Evolutionary conservation across 164 flowering plant species (phyloP), one percentile per base, ranked within the genome.

Genomic region (Nymphaea thermarum): DNA sequence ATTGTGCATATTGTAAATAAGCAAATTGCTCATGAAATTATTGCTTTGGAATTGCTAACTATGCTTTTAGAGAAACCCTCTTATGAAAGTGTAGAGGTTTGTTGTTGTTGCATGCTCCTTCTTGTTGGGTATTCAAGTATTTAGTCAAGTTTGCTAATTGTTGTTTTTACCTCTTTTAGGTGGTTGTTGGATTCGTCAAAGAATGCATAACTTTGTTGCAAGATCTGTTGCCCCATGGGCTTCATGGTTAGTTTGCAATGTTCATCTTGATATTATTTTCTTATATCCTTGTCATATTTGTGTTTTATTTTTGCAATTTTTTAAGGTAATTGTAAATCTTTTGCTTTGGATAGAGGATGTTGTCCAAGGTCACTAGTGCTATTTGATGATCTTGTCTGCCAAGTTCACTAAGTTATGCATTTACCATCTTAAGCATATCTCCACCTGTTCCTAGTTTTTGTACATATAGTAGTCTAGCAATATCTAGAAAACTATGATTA

Each of bases 1-100:
- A 78, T 95, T 3, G 99, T 96, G 3, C 99, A 91, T 82, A 82
- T 95, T 15, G 99, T 92, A 18, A 95, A 91, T 75, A 96, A 95
- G 77, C 93, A 90, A 80, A 89, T 95, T 60, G 97, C 91, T 69
- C 89, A 91, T 71, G 99, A 95, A 75, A 85, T 91, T 68, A 82
- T 95, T 66, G 96, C 98, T 51, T 73, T 95, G 71, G 97, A 95
- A 74, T 80, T 95, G 63, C 87, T 95, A 15, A 87, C 90, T 1
- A 73, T 87, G 47, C 64, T 90, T 71, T 76, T 92, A 71, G 96
- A 90, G 67, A 86, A 83, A 61, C 99, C 96, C 8, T 81, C 94
- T 1, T 96, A 95, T 80, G 99, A 92, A 67, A 90, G 98, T 73
- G 99, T 95, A 59, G 98, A 95, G 79, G 74, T 72, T 43, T 8